A percentile compares a stretch with the other conserved stretches of the same genome.
Conservation (phyloP, 345 rosid genomes). For the Pugionium dolabratum region DNA sequence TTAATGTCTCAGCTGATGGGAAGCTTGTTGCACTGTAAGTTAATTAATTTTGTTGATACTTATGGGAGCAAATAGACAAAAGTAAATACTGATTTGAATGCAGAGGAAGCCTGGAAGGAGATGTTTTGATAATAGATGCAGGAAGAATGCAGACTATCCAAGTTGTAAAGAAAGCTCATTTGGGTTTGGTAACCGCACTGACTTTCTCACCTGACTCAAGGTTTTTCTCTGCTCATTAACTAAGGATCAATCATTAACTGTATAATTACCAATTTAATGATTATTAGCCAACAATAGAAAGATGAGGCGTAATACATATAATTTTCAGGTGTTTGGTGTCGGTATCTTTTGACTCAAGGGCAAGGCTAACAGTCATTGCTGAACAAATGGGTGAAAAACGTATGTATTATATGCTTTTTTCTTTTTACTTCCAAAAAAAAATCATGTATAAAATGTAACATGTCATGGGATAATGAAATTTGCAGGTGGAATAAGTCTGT, state of each 20-base stretch:
- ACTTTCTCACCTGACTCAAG: slow-evolving; percentile 88
- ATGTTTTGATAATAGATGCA: slow-evolving; percentile 60
- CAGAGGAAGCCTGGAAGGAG: slow-evolving; percentile 80
- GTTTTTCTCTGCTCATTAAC: slow-evolving; percentile 37
- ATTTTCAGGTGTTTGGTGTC: slow-evolving; percentile 73
- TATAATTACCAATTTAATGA: not conserved
- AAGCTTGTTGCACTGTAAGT: slow-evolving; percentile 72
- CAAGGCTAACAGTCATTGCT: slow-evolving; percentile 58
- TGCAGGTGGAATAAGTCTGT: slow-evolving; percentile 33
- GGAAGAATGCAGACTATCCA: slow-evolving; percentile 47
- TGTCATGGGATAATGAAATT: slow-evolving; percentile 13
- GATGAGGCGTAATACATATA: not conserved
- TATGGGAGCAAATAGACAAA: not conserved
- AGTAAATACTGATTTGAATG: slow-evolving; percentile 13
- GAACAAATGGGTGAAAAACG: slow-evolving; percentile 32
- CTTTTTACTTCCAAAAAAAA: no score
- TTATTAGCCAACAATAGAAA: slow-evolving; percentile 2
- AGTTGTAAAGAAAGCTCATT: slow-evolving; percentile 69
- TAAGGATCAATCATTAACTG: no score
- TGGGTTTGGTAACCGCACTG: slow-evolving; percentile 80
- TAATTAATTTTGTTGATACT: not conserved
- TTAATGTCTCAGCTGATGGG: slow-evolving; percentile 83
- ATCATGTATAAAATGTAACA: no score
- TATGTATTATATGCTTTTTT: slow-evolving; percentile 3
- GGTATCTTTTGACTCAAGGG: slow-evolving; percentile 91